A percentile compares a stretch with the other conserved stretches of the same genome.
Conservation (phyloP, 129 eudicot species). For the Dittrichia graveolens region DNA sequence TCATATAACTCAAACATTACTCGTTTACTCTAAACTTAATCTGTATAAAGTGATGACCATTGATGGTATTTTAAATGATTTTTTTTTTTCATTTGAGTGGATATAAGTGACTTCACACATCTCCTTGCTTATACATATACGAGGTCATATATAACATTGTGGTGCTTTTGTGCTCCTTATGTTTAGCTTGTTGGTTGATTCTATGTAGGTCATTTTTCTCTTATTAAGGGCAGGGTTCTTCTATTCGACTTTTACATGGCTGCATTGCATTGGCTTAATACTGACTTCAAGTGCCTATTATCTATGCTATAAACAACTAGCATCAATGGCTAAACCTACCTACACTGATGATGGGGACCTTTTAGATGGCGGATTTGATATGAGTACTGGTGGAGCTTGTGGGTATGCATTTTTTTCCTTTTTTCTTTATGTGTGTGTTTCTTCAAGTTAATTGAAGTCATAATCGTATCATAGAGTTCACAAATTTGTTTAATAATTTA, state of each 20-base stretch:
- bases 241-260: slow-evolving; percentile 74
- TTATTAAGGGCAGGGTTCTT: slow-evolving; percentile 67
- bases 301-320: slow-evolving; percentile 75
- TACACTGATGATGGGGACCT: slow-evolving; percentile 79
- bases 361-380: slow-evolving; percentile 93
- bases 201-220: slow-evolving; percentile 55
- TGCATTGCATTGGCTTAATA: slow-evolving; percentile 71
- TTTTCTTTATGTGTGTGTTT: too few relatives aligned
- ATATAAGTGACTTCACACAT: not conserved
- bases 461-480: slow-evolving; percentile 6
- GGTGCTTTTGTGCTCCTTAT: not conserved
- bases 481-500: not conserved
- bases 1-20: too few relatives aligned
- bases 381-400: slow-evolving; percentile 94
- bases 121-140: not conserved
- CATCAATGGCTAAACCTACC: slow-evolving; percentile 71
- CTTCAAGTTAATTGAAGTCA: not conserved
- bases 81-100: not conserved
- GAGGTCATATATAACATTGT: slow-evolving; percentile 7
- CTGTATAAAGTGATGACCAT: not conserved
- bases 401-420: slow-evolving; percentile 55
- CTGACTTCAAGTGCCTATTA: slow-evolving; percentile 65
- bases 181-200: not conserved
- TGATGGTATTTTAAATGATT: not conserved
- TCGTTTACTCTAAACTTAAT: not conserved